phyloP scores from a whole-genome alignment of 1,284 basidiomycete genomes.

The Coriolopsis trogii region DNA sequence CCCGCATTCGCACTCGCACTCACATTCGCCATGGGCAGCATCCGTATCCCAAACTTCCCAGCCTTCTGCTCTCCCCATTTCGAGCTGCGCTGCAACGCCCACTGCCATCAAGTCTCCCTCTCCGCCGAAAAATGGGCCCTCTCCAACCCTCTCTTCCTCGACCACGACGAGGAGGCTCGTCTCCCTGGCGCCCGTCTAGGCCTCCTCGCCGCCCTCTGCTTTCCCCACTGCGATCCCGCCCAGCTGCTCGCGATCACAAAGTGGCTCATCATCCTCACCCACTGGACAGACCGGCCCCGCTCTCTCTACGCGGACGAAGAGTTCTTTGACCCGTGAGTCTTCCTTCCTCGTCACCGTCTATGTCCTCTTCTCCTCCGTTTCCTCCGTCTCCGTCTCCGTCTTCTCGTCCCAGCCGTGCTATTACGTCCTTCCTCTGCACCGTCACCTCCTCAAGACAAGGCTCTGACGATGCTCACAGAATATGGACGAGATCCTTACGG shows the following conservation, averaged over 20 bases:
- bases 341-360: background rate
- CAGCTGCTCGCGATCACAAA: slow-evolving; percentile 57
- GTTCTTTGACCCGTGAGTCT: slow-evolving; percentile 30
- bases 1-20: background rate
- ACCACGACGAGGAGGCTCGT: slow-evolving; percentile 32
- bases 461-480: slow-evolving; percentile 10
- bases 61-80: slow-evolving; percentile 44
- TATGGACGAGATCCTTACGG: slow-evolving; percentile 23
- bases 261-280: slow-evolving; percentile 47
- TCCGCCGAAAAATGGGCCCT: slow-evolving; percentile 52
- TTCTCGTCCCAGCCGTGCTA: background rate
- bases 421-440: background rate
- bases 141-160: slow-evolving; percentile 25
- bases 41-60: slow-evolving; percentile 62
- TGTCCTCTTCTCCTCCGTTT: background rate
- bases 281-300: slow-evolving; percentile 24
- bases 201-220: slow-evolving; percentile 56
- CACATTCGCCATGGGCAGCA: slow-evolving; percentile 37
- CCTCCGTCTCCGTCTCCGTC: background rate
- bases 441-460: background rate
- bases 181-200: slow-evolving; percentile 49
- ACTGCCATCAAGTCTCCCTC: slow-evolving; percentile 47
- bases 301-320: slow-evolving; percentile 23
- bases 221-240: slow-evolving; percentile 56
- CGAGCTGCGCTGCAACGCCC: slow-evolving; percentile 53